A percentile compares a stretch with the other conserved stretches of the same genome.
phyloP scores from a whole-genome alignment of 202 grass and related monocot species.

The Setaria italica region DNA sequence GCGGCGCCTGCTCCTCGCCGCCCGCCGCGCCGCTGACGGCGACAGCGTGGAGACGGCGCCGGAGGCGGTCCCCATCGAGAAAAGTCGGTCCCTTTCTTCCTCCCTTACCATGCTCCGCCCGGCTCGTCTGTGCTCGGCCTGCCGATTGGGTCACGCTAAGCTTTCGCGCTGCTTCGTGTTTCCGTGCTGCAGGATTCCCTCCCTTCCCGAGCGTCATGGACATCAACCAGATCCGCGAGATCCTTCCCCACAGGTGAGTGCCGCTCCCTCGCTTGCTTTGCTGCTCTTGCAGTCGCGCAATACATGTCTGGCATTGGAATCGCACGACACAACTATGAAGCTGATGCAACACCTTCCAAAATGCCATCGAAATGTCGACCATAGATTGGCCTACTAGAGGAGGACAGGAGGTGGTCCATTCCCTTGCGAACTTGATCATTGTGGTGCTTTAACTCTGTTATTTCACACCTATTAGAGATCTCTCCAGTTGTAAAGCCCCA shows the following conservation, averaged over 20 bases:
- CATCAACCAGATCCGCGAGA: slow-evolving; percentile 97
- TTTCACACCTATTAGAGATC: not conserved
- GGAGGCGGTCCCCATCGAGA: slow-evolving; percentile 78
- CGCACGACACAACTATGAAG: not conserved
- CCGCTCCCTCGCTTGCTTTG: not conserved
- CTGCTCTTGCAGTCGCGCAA: not conserved
- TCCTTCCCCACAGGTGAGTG: slow-evolving; percentile 90
- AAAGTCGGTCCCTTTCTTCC: slow-evolving; percentile 59
- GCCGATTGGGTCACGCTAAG: not conserved
- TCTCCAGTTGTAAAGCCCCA: not conserved
- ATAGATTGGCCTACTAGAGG: not conserved
- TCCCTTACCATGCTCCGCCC: not conserved
- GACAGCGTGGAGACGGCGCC: not conserved
- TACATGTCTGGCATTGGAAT: not conserved
- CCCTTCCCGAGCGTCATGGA: slow-evolving; percentile 84
- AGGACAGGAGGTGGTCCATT: slow-evolving; percentile 2
- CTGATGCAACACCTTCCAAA: not conserved
- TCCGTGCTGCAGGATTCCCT: slow-evolving; percentile 56
- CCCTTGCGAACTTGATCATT: not conserved
- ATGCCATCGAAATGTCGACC: not conserved
- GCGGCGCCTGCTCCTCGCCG: slow-evolving; percentile 22
- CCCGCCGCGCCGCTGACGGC: slow-evolving; percentile 42
- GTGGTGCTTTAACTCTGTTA: not conserved
- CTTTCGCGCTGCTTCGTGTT: not conserved
- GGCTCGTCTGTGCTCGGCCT: not conserved